Base-by-base conservation (phyloP, 2,329 filamentous ascomycete genomes). In the Diaporthe caulivora region DNA sequence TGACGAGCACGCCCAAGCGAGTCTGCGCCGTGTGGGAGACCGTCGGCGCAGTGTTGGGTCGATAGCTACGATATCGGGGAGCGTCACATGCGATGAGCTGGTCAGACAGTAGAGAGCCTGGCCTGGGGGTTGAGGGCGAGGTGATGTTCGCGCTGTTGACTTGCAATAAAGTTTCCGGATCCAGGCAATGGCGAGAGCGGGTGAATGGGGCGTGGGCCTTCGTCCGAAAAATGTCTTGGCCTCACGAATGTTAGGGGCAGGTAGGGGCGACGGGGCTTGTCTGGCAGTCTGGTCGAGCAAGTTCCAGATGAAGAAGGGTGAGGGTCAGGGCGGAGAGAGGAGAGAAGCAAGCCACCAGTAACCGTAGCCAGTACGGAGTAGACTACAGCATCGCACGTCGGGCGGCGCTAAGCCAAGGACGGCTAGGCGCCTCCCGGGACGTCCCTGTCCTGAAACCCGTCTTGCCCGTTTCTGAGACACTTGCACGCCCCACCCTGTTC, bases 391-490 rank as follows among this genome's bases (percentile, higher is more conserved):
- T n/a, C n/a, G n/a, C n/a, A n/a, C n/a, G n/a, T 60, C 44, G n/a
- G 54, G 37, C 44, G 15, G 42, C 68, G 42, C 68, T 71, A 71
- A 13, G 51, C 68, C 68, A 57, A 71, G 44, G 54, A 40, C 54
- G 53, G 68, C 40, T 60, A 60, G 51, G 68, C 5, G 55, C 3
- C 37, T 40, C n/a, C 62, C 47, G 62, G 62, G 62, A 67, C 62
- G 47, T 31, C 62, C 62, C 8, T 67, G 55, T 70, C 29, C 54
- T 71, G 68, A 71, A 71, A 71, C 68, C 40, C 31, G 62, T 65
- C 44, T 18, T 49, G 62, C 44, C 53, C 54, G 68, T 18, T 62
- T 40, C 68, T 71, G 68, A 71, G 68, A 71, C 68, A 71, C 55
- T 71, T 49, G 26, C 21, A 15, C n/a, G 21, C 57, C 29, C 54